Conservation (phyloP, 768 basidiomycete species). For the Neoboletus subvelutipes region DNA sequence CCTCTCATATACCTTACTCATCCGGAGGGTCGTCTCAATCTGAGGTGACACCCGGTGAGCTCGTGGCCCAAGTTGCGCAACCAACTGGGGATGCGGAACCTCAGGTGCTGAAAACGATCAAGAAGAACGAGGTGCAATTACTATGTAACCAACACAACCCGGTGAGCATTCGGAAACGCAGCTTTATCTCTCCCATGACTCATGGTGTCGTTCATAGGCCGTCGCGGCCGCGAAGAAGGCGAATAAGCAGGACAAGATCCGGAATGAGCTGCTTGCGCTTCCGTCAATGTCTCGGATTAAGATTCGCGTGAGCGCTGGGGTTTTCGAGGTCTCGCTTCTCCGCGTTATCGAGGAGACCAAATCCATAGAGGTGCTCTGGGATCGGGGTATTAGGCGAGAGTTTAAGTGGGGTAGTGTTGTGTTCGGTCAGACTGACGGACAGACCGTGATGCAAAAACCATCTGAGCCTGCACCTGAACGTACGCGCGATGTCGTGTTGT, state of each 20-base stretch:
- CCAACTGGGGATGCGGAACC: conserved; percentile 15
- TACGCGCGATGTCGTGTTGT: conserved; percentile 32
- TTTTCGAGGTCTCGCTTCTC: conserved; percentile 81
- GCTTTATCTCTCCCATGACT: background rate
- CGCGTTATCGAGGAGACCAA: conserved; percentile 66
- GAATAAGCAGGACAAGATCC: conserved; percentile 71
- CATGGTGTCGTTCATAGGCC: conserved; percentile 43
- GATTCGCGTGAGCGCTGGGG: conserved; percentile 79
- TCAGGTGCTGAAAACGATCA: conserved; percentile 61
- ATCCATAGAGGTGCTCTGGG: conserved; percentile 82
- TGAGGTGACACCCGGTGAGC: background rate
- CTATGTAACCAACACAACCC: conserved; percentile 90
- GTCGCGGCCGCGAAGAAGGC: conserved; percentile 74
- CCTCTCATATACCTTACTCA: conserved; percentile 1
- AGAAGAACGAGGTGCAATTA: conserved; percentile 71
- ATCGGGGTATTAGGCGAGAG: conserved; percentile 66
- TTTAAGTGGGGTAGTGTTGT: conserved; percentile 84
- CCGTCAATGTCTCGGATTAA: conserved; percentile 75
- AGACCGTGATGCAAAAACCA: conserved; percentile 68
- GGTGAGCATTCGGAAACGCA: conserved; percentile 45
- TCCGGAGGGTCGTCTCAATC: conserved; percentile 1
- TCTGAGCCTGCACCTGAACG: conserved; percentile 51
- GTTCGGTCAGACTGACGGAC: conserved; percentile 69
- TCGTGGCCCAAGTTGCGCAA: background rate
- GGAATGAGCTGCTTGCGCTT: conserved; percentile 65